A percentile compares a stretch with the other conserved stretches of the same genome.
phyloP scores from a whole-genome alignment of 495 filamentous ascomycete species.

The Aspergillus ostianus region DNA sequence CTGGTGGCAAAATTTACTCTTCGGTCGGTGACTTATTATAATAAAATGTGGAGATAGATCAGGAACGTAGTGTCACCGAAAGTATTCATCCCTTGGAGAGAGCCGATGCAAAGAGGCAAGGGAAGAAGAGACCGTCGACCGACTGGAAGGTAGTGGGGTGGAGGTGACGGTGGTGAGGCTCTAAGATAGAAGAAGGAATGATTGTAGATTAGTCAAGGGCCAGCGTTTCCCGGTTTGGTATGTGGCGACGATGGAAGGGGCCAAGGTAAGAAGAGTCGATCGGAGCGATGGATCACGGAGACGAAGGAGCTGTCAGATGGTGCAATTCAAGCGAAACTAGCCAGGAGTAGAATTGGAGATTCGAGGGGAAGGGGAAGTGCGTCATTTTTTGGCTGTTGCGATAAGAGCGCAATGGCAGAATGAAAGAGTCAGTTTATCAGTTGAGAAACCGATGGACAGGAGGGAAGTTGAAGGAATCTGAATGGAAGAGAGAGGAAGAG shows the following conservation, averaged over 20 bases:
- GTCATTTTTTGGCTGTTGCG: slow-evolving; percentile 41
- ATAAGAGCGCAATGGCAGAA: slow-evolving; percentile 13
- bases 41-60: background rate
- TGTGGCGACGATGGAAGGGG: background rate
- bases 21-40: background rate
- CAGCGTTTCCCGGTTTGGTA: background rate
- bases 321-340: slow-evolving; percentile 27
- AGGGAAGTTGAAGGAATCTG: slow-evolving; percentile 4
- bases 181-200: background rate
- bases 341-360: slow-evolving; percentile 27
- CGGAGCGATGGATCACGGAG: slow-evolving; percentile 7
- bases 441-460: slow-evolving; percentile 3
- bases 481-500: slow-evolving; percentile 13
- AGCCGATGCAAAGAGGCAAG: background rate
- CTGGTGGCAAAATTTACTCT: slow-evolving; percentile 2
- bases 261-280: too few relatives aligned
- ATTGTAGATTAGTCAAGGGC: background rate
- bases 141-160: background rate
- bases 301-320: slow-evolving; percentile 10
- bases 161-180: background rate
- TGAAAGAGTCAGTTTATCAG: background rate
- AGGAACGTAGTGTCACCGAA: background rate
- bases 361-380: slow-evolving; percentile 33
- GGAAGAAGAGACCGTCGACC: background rate
- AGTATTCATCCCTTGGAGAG: background rate